phyloP scores from a whole-genome alignment of 306 rosid species.

The Casuarina glauca region DNA sequence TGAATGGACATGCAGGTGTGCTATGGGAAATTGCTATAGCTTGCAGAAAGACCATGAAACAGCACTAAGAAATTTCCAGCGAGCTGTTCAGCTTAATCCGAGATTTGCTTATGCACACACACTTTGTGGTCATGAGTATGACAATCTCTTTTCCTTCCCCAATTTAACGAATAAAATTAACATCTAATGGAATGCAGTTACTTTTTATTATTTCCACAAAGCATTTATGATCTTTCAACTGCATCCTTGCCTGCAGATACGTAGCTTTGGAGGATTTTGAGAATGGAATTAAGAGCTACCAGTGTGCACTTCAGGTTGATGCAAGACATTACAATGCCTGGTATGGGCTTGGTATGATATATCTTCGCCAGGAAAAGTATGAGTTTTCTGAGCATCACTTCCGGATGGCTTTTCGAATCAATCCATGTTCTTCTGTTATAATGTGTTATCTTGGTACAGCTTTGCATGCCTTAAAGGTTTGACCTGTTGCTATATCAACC shows the following conservation, averaged over 20 bases:
- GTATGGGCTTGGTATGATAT: conserved; percentile 98
- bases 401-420: conserved; percentile 78
- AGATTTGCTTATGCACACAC: conserved; percentile 98
- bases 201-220: conserved; percentile 18
- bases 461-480: conserved; percentile 81
- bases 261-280: conserved; percentile 96
- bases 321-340: conserved; percentile 91
- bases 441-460: conserved; percentile 92
- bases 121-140: conserved; percentile 98
- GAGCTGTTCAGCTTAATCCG: conserved; percentile 90
- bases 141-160: conserved; percentile 13
- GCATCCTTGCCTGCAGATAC: conserved; percentile 50
- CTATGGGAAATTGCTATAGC: conserved; percentile 72
- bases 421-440: conserved; percentile 86
- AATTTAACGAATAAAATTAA: background rate
- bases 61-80: conserved; percentile 85
- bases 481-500: conserved; percentile 22
- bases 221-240: conserved; percentile 27
- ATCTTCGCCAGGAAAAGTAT: conserved; percentile 91
- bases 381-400: conserved; percentile 96
- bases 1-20: conserved; percentile 48
- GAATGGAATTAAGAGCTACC: conserved; percentile 89
- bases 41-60: conserved; percentile 64
- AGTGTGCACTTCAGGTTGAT: conserved; percentile 88
- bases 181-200: background rate